Conservation (phyloP, 2,329 filamentous ascomycete genomes). For the Diaporthe batatas region DNA sequence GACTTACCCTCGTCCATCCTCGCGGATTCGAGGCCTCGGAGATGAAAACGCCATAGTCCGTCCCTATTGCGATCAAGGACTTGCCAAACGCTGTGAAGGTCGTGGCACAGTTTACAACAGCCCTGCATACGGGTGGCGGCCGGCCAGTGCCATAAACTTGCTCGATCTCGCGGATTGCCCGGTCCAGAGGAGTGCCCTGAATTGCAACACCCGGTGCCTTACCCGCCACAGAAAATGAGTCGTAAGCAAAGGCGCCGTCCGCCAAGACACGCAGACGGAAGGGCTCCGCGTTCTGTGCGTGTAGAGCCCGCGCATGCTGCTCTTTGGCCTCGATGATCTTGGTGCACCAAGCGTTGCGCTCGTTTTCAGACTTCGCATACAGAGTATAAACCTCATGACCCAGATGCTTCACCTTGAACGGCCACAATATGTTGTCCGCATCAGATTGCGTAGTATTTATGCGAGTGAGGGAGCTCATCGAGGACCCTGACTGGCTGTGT, state of each 20-base stretch:
- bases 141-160: slow-evolving; percentile 78
- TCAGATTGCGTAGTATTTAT: slow-evolving; percentile 63
- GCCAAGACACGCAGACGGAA: slow-evolving; percentile 93
- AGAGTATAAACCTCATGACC: slow-evolving; percentile 94
- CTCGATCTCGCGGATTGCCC: slow-evolving; percentile 91
- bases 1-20: slow-evolving; percentile 86
- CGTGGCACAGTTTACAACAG: slow-evolving; percentile 92
- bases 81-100: slow-evolving; percentile 88
- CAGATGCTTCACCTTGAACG: slow-evolving; percentile 95
- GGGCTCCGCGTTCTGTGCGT: slow-evolving; percentile 94
- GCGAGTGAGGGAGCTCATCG: slow-evolving; percentile 67
- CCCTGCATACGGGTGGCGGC: slow-evolving; percentile 83
- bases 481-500: slow-evolving; percentile 77
- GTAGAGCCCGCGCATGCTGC: slow-evolving; percentile 87
- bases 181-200: slow-evolving; percentile 89
- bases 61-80: slow-evolving; percentile 92
- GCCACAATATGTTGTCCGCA: slow-evolving; percentile 89
- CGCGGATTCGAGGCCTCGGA: slow-evolving; percentile 90
- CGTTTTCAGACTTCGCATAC: slow-evolving; percentile 82
- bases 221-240: slow-evolving; percentile 69
- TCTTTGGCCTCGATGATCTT: slow-evolving; percentile 97
- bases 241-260: slow-evolving; percentile 90
- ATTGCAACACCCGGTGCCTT: slow-evolving; percentile 80
- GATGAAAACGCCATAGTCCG: slow-evolving; percentile 93
- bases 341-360: slow-evolving; percentile 88